These are phyloP conservation scores for Leccinum fallax DNA, from an alignment of 1,284 basidiomycete genomes.

Conservation along the genomic window DNA sequence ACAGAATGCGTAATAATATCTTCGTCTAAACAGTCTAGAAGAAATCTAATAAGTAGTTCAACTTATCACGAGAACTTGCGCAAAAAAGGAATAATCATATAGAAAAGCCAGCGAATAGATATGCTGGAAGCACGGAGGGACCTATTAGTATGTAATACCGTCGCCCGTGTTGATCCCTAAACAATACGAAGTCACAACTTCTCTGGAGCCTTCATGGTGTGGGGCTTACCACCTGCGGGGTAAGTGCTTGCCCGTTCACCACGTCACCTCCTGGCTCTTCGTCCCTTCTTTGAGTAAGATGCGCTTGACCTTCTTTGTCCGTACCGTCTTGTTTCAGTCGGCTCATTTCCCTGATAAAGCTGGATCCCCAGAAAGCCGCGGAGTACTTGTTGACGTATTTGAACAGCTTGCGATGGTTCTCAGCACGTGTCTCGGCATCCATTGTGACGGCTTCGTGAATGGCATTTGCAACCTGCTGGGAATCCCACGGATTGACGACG, in stretches of 20 bases:
- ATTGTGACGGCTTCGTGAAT: conserved; percentile 95
- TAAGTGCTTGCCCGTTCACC: conserved; percentile 34
- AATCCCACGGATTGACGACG: conserved; percentile 97
- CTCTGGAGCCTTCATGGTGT: conserved; percentile 31
- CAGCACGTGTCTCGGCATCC: conserved; percentile 75
- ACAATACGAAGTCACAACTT: conserved; percentile 36
- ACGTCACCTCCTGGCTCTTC: conserved; percentile 32
- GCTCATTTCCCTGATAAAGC: conserved; percentile 86
- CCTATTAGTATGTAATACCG: conserved; percentile 25
- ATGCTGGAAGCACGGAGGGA: conserved; percentile 25
- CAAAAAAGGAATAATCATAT: conserved; percentile 43
- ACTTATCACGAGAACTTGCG: conserved; percentile 29
- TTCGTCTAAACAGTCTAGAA: conserved; percentile 35
- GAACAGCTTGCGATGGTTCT: conserved; percentile 95
- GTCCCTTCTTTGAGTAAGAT: conserved; percentile 24
- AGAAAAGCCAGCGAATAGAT: conserved; percentile 39
- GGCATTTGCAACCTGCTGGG: conserved; percentile 93
- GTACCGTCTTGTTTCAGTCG: conserved; percentile 49
- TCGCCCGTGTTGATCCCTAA: conserved; percentile 28
- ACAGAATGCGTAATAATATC: conserved; percentile 13
- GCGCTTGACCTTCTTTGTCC: conserved; percentile 42
- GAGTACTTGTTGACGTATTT: conserved; percentile 96
- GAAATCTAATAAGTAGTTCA: neutral
- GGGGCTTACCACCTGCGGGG: conserved; percentile 40
- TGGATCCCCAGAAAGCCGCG: conserved; percentile 89